Evolutionary conservation across 345 rosid species (phyloP), one percentile per base, ranked within the genome.

Genomic region (Corchorus olitorius): DNA sequence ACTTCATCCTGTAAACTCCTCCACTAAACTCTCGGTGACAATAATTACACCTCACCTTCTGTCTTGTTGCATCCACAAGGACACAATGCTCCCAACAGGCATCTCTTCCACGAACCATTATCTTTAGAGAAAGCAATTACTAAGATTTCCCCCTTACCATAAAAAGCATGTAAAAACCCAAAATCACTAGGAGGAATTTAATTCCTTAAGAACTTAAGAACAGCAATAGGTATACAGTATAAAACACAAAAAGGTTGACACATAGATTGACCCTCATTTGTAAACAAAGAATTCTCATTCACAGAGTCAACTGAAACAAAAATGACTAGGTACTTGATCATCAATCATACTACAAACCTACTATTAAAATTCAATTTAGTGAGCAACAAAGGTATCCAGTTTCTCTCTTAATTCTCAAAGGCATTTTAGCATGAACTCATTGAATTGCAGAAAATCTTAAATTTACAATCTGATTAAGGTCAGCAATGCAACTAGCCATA

Each of bases 51-150:
- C 86, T 78, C 22, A 86, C 93, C 81, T 89, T 89, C 80, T 88
- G 90, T 62, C 81, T 82, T 0, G 90, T 83, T 5, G 87, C 87
- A 80, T 86, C 90, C 45, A 88, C 90, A 64, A 88, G 90, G 76
- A 80, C 86, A 80, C 90, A 89, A 52, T 89, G 91, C 79, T 88
- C 90, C 89, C 91, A 89, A 72, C 91, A 88, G 34, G 89, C 90
- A 84, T 88, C 93, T 72, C 91, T 86, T 74, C 91, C 90, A 1
- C 89, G 91, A 46, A 89, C 90, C 93, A 88, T 87, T 59, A 60
- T 73, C 85, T 78, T 64, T 46, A 39, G 39, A 55, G 8, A 64
- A 59, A 75, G 5, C 46, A 69, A 68, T 65, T 54, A 52, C 49
- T 37, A 80, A 45, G 39, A 3, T 4, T 73, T 9, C 48, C 2